Evolutionary conservation across 306 rosid genomes (phyloP).

Genomic region (Abrus precatorius): DNA sequence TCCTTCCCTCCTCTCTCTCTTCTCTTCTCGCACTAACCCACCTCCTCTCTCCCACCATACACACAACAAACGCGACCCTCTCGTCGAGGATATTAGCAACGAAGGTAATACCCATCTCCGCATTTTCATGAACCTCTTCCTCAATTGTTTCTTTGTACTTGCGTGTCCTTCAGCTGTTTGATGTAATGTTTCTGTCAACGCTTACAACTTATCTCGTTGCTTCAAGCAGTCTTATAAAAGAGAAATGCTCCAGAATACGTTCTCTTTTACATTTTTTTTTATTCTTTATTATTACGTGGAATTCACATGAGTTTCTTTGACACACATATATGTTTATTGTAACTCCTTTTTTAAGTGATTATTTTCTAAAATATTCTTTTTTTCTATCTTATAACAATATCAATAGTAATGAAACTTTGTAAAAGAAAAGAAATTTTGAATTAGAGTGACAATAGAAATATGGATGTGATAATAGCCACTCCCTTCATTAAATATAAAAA

Average conservation of each 20-base stretch:
- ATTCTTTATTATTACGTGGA: background rate
- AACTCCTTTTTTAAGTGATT: too few relatives aligned
- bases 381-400: too few relatives aligned
- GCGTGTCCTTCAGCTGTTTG: constrained; percentile 46
- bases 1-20: constrained; percentile 39
- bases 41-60: constrained; percentile 33
- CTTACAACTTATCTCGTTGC: background rate
- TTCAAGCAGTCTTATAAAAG: background rate
- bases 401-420: too few relatives aligned
- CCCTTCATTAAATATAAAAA: too few relatives aligned
- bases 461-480: too few relatives aligned
- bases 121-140: background rate
- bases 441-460: too few relatives aligned
- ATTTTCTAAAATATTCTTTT: too few relatives aligned
- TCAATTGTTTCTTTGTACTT: background rate
- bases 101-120: constrained; percentile 49
- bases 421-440: too few relatives aligned
- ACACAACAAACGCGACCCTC: constrained; percentile 35
- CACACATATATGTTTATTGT: too few relatives aligned
- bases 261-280: background rate
- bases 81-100: constrained; percentile 45
- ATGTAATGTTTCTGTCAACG: constrained; percentile 41
- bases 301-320: background rate
- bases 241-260: background rate
- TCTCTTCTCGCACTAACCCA: constrained; percentile 29